phyloP scores from a whole-genome alignment of 2,329 filamentous ascomycete species.

The Hypoxylon sp. region DNA sequence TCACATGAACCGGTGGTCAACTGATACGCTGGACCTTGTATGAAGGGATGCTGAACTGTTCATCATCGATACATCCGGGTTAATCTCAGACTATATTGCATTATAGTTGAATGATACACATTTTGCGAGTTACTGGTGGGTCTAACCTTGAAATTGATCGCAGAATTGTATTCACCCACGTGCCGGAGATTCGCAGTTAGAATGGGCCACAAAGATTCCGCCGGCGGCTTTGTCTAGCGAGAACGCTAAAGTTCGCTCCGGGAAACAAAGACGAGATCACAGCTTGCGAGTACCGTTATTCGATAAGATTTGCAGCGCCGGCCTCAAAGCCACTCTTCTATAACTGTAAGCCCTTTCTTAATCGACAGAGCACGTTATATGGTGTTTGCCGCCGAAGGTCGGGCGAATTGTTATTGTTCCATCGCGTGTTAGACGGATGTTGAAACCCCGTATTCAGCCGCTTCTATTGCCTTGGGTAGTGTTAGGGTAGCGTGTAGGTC shows the following conservation, averaged over 20 bases:
- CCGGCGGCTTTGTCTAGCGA: conserved; percentile 12
- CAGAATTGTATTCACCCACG: conserved; percentile 39
- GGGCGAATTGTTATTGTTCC: not conserved
- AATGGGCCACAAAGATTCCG: conserved; percentile 42
- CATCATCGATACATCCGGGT: conserved; percentile 19
- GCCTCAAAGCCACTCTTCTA: conserved; percentile 3
- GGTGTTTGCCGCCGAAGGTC: conserved; percentile 13
- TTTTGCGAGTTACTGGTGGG: conserved; percentile 17
- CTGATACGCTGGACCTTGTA: conserved; percentile 23
- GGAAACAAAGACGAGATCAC: conserved; percentile 9
- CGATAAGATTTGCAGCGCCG: conserved; percentile 24
- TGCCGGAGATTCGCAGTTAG: conserved; percentile 44
- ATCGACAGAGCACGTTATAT: conserved; percentile 16
- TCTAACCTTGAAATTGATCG: not conserved
- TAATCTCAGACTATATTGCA: conserved; percentile 5
- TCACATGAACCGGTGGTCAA: conserved; percentile 34
- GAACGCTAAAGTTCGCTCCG: not conserved
- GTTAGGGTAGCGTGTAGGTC: conserved; percentile 58
- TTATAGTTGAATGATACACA: conserved; percentile 19
- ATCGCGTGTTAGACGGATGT: conserved; percentile 2
- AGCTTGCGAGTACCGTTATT: conserved; percentile 15
- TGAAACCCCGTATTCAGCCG: conserved; percentile 2
- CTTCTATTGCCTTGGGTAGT: not conserved
- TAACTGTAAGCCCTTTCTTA: conserved; percentile 7
- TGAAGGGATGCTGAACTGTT: conserved; percentile 1